Conservation (phyloP, 108 stramenopile genomes). For the Fistulifera pelliculosa region DNA sequence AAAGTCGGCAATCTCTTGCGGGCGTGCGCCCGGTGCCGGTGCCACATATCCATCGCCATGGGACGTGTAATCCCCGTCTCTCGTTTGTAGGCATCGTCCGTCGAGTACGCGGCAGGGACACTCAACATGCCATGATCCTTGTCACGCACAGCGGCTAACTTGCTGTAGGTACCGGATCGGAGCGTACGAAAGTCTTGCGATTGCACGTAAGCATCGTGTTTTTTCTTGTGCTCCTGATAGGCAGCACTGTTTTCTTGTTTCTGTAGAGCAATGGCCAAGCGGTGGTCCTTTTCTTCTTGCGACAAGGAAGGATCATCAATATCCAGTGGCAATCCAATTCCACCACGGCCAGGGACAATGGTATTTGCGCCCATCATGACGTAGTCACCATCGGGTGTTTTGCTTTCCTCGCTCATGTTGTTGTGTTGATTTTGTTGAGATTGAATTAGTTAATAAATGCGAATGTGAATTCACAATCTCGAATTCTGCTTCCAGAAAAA, state of each 20-base stretch:
- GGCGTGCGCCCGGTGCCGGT: slow-evolving; percentile 38
- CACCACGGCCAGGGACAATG: slow-evolving; percentile 16
- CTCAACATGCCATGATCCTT: slow-evolving; percentile 81
- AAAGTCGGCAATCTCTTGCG: slow-evolving; percentile 69
- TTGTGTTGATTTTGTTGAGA: too few species aligned
- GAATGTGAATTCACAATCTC: too few species aligned
- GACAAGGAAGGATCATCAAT: slow-evolving; percentile 76
- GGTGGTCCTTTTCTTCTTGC: slow-evolving; percentile 82
- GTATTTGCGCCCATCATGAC: slow-evolving; percentile 63
- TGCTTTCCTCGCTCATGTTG: slow-evolving; percentile 81
- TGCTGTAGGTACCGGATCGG: slow-evolving; percentile 59
- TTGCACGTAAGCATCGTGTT: slow-evolving; percentile 51
- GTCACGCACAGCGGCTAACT: slow-evolving; percentile 67
- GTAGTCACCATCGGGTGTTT: slow-evolving; percentile 79
- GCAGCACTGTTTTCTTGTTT: slow-evolving; percentile 85
- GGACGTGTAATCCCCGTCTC: slow-evolving; percentile 22
- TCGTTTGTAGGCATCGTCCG: slow-evolving; percentile 74
- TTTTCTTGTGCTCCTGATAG: slow-evolving; percentile 71
- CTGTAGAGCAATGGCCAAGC: slow-evolving; percentile 82
- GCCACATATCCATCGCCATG: slow-evolving; percentile 21
- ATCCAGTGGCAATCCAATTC: slow-evolving; percentile 14
- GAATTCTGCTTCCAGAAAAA: too few species aligned
- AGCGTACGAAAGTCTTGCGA: slow-evolving; percentile 69
- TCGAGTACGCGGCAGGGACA: slow-evolving; percentile 80
- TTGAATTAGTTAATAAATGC: too few species aligned